Conservation (phyloP, 805 yeast genomes). For the Wickerhamomyces alni region DNA sequence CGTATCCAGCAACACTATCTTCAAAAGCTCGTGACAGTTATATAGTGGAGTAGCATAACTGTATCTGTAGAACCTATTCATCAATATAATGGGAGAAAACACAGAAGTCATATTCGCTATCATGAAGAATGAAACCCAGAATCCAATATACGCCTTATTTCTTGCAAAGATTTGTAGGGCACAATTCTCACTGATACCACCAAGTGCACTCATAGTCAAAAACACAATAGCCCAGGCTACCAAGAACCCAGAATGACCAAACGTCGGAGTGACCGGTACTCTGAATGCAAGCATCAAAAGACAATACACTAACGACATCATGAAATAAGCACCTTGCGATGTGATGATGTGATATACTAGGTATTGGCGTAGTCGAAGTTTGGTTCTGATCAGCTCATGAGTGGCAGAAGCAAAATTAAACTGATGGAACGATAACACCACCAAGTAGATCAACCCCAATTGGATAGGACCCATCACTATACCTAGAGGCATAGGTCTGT, state of each 20-base stretch:
- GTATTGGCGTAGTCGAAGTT: conserved; percentile 28
- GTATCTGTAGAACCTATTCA: conserved; percentile 48
- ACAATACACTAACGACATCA: conserved; percentile 53
- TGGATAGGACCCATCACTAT: conserved; percentile 61
- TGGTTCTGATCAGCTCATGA: conserved; percentile 5
- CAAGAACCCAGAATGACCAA: conserved; percentile 64
- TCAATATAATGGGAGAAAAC: conserved; percentile 52
- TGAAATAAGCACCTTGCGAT: conserved; percentile 45
- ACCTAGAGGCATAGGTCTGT: conserved; percentile 40
- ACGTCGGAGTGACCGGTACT: conserved; percentile 46
- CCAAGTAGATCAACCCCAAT: conserved; percentile 65
- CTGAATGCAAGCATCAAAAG: conserved; percentile 62
- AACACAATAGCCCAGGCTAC: conserved; percentile 65
- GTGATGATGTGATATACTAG: conserved; percentile 38
- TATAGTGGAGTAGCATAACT: conserved; percentile 68
- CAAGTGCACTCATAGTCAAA: conserved; percentile 66
- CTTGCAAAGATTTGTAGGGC: conserved; percentile 38
- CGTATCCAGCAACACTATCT: conserved; percentile 52
- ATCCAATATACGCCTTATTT: conserved; percentile 59
- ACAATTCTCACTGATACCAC: conserved; percentile 61
- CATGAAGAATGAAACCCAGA: conserved; percentile 68
- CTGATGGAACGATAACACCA: conserved; percentile 58
- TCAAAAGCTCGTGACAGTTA: conserved; percentile 53
- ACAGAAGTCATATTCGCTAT: conserved; percentile 60
- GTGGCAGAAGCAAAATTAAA: conserved; percentile 41